Evolutionary conservation across 2,329 filamentous ascomycete genomes (phyloP), one percentile per base, ranked within the genome.

Genomic region (Spiromastix sp.): DNA sequence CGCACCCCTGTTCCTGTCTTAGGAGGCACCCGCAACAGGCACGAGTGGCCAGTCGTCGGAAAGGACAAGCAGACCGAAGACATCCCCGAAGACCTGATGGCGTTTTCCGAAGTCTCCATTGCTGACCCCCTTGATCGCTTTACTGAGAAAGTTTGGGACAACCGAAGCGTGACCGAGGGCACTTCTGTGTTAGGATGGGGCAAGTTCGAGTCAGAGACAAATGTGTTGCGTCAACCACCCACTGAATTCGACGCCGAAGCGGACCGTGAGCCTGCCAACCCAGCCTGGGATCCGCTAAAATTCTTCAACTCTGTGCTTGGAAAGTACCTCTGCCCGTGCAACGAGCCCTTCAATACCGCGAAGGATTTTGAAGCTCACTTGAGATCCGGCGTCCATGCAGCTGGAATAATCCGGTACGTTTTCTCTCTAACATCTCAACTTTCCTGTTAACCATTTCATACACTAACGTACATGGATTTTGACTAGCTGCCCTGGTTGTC

Each of bases 401-500:
- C 36, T 43, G 38, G 44, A 11, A 31, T 47, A 48, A 32, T 42
- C 24, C 41, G 44, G 45, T 47, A 47, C 17, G 46, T 47, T 17
- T 6, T 5, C 10, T 10, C 12, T 1, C 3, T 8, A 29, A 15
- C 9, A 7, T 16, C 4, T 24, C 11, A 4, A 24, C 4, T 24
- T 19, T 17, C 19, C 16, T 11, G 11, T 19, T 33, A 13, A n/a
- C 19, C 25, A 20, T 20, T 17, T 6, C 5, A 19, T 12, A 22
- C 13, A 13, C 20, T 36, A 19, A 9, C 18, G 3, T 2, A 21
- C 30, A 12, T 26, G 6, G 25, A 11, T 16, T 5, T 29, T 6
- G 15, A n/a, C 3, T 31, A 58, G 56, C 24, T 67, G 63, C 37
- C 57, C 61, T 4, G 46, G 48, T 11, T 67, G 63, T 29, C 43